Percentiles rank a stretch among this genome's conserved stretches.
Conservation (phyloP, 345 rosid genomes). For the Salix arbutifolia region DNA sequence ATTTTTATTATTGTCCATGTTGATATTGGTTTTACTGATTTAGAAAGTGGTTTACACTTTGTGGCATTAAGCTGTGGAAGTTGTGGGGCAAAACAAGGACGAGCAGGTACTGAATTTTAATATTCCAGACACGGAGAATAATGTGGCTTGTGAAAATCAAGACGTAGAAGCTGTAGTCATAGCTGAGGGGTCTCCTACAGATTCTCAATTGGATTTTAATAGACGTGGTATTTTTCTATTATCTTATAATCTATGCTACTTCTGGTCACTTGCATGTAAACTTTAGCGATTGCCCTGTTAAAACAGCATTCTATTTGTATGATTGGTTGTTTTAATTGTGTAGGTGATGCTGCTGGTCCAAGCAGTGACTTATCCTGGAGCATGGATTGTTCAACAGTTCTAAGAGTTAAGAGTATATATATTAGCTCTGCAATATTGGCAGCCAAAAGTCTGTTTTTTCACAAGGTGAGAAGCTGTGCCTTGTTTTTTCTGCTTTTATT, state of each 20-base stretch:
- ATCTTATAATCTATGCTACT: background rate
- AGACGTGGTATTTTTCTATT: slow-evolving; percentile 25
- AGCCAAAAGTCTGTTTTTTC: slow-evolving; percentile 72
- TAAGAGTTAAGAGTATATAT: slow-evolving; percentile 54
- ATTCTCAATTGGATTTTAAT: slow-evolving; percentile 21
- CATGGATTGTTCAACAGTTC: slow-evolving; percentile 35
- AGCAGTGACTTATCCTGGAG: slow-evolving; percentile 33
- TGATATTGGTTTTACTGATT: slow-evolving; percentile 2
- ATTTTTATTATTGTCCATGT: background rate
- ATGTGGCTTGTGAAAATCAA: slow-evolving; percentile 45
- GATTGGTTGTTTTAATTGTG: slow-evolving; percentile 3
- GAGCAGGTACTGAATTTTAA: slow-evolving; percentile 48
- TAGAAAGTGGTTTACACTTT: background rate
- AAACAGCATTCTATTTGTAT: background rate
- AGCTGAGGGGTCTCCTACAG: slow-evolving; percentile 51
- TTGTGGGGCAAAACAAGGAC: slow-evolving; percentile 36
- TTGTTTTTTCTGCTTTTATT: slow-evolving; percentile 7
- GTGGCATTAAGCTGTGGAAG: slow-evolving; percentile 32
- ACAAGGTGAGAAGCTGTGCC: slow-evolving; percentile 42
- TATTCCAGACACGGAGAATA: slow-evolving; percentile 51
- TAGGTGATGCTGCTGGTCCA: slow-evolving; percentile 37
- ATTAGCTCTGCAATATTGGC: slow-evolving; percentile 78
- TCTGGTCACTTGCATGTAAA: background rate
- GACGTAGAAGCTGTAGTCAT: slow-evolving; percentile 58
- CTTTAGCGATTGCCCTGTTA: background rate